Evolutionary conservation across 148 eudicot genomes (phyloP), one percentile per base, ranked within the genome.

Genomic region (Nepenthes mirabilis): DNA sequence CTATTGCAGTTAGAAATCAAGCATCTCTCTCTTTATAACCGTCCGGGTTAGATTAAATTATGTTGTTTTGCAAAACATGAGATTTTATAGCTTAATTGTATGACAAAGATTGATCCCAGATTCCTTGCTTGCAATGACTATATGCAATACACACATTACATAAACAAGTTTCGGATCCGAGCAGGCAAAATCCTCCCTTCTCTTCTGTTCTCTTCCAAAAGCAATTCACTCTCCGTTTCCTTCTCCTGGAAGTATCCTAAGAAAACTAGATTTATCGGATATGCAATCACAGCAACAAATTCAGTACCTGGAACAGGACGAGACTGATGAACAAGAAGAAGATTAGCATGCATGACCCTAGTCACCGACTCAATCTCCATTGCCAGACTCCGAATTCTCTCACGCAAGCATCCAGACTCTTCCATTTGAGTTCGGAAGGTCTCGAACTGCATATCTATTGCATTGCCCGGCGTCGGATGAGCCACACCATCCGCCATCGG

Each of bases 241-340:
- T 23, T 23, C 23, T 23, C 23, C 0, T 0, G 23, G 23, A 23
- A 23, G 23, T 23, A 23, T 23, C 23, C 23, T 23, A 23, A 23
- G 23, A 23, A 23, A 23, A 23, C 23, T 23, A 23, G 23, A 23
- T 23, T 23, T 23, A 47, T 2, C 11, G n/a, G 34, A 60, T 33
- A 36, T 1, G 7, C 1, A 13, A 43, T 7, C 34, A 6, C 14
- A 56, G 14, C 12, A 43, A 10, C 23, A 52, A 62, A 34, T 34
- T 35, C 10, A 48, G 37, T 11, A 93, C 96, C 99, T 36, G 82
- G 47, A 32, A 86, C 32, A 34, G 99, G 91, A 40, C 91, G 77
- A 63, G 96, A 84, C 35, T 88, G 99, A 62, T 93, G 99, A 70
- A 86, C 85, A 9, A 84, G 83, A 34, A 93, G 85, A 36, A 93